Percentiles rank a stretch among this genome's conserved stretches.
Conservation (phyloP, 345 rosid species). For the Gossypium arboreum region DNA sequence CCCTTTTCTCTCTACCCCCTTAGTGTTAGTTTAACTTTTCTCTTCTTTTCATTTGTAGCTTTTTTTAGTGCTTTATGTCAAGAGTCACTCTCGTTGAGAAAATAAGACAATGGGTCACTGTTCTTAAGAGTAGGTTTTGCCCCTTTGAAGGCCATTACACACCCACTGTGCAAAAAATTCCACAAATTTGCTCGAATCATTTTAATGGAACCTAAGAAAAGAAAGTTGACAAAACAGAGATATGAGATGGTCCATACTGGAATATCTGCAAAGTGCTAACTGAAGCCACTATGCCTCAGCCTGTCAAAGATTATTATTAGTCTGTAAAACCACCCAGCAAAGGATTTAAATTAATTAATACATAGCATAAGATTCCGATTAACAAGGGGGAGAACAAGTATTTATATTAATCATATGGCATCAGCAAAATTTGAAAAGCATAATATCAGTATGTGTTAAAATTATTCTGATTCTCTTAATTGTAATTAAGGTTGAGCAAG, state of each 20-base stretch:
- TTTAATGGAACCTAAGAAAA: not conserved
- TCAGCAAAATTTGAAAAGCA: not conserved
- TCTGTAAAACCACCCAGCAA: not conserved
- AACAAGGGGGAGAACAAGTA: not conserved
- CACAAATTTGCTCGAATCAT: not conserved
- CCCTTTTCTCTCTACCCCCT: conserved; percentile 13
- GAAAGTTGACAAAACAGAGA: not conserved
- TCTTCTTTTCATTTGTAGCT: conserved; percentile 21
- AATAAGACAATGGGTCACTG: not conserved
- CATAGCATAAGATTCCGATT: conserved; percentile 19
- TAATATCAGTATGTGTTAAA: not conserved
- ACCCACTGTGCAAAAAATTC: too few relatives aligned
- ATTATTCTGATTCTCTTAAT: not conserved
- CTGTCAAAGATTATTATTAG: too few relatives aligned
- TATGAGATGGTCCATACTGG: not conserved
- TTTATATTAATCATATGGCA: not conserved
- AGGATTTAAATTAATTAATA: not conserved
- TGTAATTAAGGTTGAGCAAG: too few relatives aligned
- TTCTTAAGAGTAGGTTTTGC: not conserved
- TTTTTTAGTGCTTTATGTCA: not conserved
- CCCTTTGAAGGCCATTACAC: not conserved
- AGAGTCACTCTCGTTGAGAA: conserved; percentile 4
- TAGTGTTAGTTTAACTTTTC: conserved; percentile 1
- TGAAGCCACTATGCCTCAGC: not conserved
- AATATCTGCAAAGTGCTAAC: not conserved